These are phyloP conservation scores for Aureobasidium sp. DNA, from an alignment of 2,329 filamentous ascomycete species.

Conservation along the genomic window DNA sequence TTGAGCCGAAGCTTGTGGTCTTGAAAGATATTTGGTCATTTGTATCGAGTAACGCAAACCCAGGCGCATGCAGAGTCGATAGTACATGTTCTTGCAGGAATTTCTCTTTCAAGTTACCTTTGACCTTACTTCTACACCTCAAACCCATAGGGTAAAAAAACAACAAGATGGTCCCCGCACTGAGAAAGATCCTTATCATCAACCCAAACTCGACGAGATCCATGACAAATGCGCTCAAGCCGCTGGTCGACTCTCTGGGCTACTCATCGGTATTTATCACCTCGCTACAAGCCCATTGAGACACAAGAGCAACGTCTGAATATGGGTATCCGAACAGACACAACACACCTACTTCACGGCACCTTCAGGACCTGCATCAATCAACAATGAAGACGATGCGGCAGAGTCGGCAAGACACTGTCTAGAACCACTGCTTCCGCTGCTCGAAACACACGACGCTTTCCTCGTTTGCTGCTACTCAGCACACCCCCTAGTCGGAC, in stretches of 20 bases:
- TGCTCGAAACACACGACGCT: slow-evolving; percentile 53
- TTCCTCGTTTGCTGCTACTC: slow-evolving; percentile 86
- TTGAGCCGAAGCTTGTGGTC: slow-evolving; percentile 1
- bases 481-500: slow-evolving; percentile 64
- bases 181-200: slow-evolving; percentile 53
- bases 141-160: neutral
- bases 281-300: slow-evolving; percentile 25
- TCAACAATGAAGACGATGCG: slow-evolving; percentile 68
- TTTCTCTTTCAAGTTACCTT: neutral
- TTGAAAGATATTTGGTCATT: slow-evolving; percentile 5
- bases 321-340: slow-evolving; percentile 32
- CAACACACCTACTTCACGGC: slow-evolving; percentile 58
- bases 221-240: slow-evolving; percentile 62
- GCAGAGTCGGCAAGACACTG: slow-evolving; percentile 54
- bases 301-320: slow-evolving; percentile 23
- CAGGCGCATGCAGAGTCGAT: slow-evolving; percentile 3
- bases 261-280: slow-evolving; percentile 34
- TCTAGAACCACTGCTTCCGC: slow-evolving; percentile 43
- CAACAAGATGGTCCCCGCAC: slow-evolving; percentile 10
- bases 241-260: slow-evolving; percentile 37
- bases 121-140: neutral
- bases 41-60: slow-evolving; percentile 12
- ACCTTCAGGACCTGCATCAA: slow-evolving; percentile 60
- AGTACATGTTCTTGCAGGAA: neutral
- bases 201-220: slow-evolving; percentile 69